These are phyloP conservation scores for Leptosphaerulina australis DNA, from an alignment of 2,329 filamentous ascomycete species.

Conservation along the genomic window DNA sequence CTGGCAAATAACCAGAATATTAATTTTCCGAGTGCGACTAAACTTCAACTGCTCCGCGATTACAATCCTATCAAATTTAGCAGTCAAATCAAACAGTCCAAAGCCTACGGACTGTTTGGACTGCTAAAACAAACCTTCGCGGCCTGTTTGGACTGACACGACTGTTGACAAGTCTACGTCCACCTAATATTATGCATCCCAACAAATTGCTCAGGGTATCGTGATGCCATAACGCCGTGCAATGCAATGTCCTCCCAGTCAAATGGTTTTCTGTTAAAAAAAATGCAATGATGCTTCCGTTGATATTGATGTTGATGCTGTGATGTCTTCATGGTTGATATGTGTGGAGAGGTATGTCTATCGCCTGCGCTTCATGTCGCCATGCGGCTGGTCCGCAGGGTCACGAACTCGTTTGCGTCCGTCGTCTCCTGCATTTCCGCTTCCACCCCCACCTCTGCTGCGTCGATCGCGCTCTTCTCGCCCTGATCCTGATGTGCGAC, in stretches of 20 bases:
- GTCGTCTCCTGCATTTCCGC: conserved; percentile 25
- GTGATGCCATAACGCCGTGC: conserved; percentile 22
- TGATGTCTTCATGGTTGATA: conserved; percentile 11
- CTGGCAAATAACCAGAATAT: too few relatives aligned
- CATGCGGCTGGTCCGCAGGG: conserved; percentile 32
- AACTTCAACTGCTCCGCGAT: too few relatives aligned
- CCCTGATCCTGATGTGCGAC: conserved; percentile 32
- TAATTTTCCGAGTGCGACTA: too few relatives aligned
- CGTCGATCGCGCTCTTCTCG: conserved; percentile 34
- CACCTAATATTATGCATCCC: not conserved
- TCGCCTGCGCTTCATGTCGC: conserved; percentile 33
- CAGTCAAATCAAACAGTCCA: too few relatives aligned
- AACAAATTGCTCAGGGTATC: conserved; percentile 19
- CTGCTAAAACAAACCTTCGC: too few relatives aligned
- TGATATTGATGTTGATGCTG: conserved; percentile 1
- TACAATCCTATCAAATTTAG: too few relatives aligned
- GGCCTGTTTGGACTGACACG: too few relatives aligned
- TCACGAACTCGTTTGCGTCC: conserved; percentile 33
- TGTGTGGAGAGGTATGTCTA: conserved; percentile 20
- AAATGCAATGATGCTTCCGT: not conserved
- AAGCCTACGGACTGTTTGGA: too few relatives aligned
- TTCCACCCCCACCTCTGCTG: conserved; percentile 25
- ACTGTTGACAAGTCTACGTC: too few relatives aligned
- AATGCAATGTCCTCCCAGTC: conserved; percentile 12
- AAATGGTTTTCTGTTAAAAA: not conserved